Percentiles rank a stretch among this genome's conserved stretches.
Evolutionary conservation across 805 yeast genomes (phyloP).

Genomic region (Blastobotrys parvus): DNA sequence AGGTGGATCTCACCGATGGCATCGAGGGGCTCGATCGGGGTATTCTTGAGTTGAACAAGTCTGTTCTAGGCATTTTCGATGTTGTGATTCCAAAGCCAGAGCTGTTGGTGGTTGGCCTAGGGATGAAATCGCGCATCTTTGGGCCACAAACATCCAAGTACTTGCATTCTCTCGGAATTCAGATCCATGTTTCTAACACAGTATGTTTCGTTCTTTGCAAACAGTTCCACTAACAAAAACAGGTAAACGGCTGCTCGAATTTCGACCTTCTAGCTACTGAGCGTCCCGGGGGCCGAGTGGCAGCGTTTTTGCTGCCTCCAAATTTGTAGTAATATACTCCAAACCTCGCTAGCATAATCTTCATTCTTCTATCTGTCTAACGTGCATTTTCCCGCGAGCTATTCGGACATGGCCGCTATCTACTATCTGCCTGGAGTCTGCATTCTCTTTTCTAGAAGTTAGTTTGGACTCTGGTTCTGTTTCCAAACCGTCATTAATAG

Average conservation of each 20-base stretch:
- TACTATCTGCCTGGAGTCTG: too few relatives aligned
- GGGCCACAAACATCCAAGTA: slow-evolving; percentile 43
- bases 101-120: slow-evolving; percentile 62
- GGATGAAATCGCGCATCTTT: slow-evolving; percentile 53
- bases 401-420: too few relatives aligned
- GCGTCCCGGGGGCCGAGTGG: slow-evolving; percentile 65
- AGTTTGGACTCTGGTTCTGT: too few relatives aligned
- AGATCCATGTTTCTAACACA: slow-evolving; percentile 59
- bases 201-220: slow-evolving; percentile 14
- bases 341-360: background rate
- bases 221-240: background rate
- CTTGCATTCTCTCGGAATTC: slow-evolving; percentile 56
- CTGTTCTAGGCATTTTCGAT: slow-evolving; percentile 41
- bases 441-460: too few relatives aligned
- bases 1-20: slow-evolving; percentile 38
- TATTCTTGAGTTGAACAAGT: slow-evolving; percentile 43
- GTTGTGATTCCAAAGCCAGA: slow-evolving; percentile 72
- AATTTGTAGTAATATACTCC: slow-evolving; percentile 29
- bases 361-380: too few relatives aligned
- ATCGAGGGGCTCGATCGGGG: slow-evolving; percentile 43
- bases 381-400: too few relatives aligned
- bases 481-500: too few relatives aligned
- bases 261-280: slow-evolving; percentile 75
- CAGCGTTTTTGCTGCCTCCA: slow-evolving; percentile 66
- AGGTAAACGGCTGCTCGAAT: slow-evolving; percentile 24